phyloP scores from a whole-genome alignment of 257 asterid species.

The Salvia miltiorrhiza region DNA sequence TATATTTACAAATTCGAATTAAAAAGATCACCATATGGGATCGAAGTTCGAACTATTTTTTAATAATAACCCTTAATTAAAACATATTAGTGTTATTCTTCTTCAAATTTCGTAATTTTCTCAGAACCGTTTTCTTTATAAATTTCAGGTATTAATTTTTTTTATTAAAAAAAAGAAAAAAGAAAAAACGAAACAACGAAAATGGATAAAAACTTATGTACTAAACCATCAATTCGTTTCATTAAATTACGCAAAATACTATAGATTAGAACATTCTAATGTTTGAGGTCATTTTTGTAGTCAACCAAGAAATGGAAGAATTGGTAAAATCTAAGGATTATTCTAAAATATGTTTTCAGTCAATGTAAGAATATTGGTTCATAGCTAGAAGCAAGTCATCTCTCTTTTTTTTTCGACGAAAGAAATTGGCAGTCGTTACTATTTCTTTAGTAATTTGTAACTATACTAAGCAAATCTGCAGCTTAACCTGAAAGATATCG shows the following conservation, averaged over 20 bases:
- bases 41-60: no score
- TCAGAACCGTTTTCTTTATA: no score
- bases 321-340: not conserved
- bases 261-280: not conserved
- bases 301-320: not conserved
- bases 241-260: not conserved
- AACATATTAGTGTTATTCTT: not conserved
- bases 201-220: no score
- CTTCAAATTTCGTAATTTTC: not conserved
- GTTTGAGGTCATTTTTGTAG: not conserved
- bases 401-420: not conserved
- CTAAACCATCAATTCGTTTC: not conserved
- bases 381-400: not conserved
- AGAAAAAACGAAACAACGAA: no score
- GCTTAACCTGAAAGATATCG: no score
- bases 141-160: no score
- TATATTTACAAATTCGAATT: no score
- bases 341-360: not conserved
- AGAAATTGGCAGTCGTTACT: not conserved
- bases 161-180: no score
- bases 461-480: no score
- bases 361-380: not conserved
- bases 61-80: no score
- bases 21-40: no score
- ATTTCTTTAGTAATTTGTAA: not conserved